Base-by-base conservation (phyloP, 1,284 basidiomycete species). In the Malassezia obtusa region DNA sequence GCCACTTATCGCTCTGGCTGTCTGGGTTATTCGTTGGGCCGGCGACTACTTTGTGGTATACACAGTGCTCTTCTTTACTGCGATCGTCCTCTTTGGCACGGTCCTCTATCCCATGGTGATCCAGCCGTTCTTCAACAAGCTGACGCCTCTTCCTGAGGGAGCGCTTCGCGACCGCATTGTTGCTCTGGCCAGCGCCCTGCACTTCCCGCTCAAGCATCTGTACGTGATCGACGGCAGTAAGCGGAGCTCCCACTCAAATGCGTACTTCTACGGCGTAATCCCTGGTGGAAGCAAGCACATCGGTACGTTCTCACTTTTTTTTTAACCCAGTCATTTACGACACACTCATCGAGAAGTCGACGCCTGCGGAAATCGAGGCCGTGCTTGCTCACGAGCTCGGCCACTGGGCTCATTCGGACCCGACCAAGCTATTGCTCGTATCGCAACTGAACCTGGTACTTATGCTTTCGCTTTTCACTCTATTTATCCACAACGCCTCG, bases 181-280 rank as follows among this genome's bases (percentile, higher is more conserved):
- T 0, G 63, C 65, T 19, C 62, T 73, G 1, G 71, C 71, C 4
- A 46, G 52, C 3, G 57, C 63, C 21, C 84, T 98, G 68, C 82
- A 84, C 53, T 98, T 98, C 81, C 92, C 92, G 0, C 79, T 96
- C 57, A 92, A 85, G 74, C 85, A 94, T 73, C 76, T 98, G 56
- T 96, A 94, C 75, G 89, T 95, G 71, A 95, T 96, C 65, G 92
- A 98, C 70, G 92, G 94, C 25, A 89, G 86, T 52, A 94, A 92
- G 78, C 83, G 92, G 49, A 89, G 85, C 72, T 85, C 86, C 2
- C 92, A 96, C 76, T 87, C 85, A 60, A 96, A 95, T 63, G 90
- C 91, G 41, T 78, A 68, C 71, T 77, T 76, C 33, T 65, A 63
- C 38, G 73, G 71, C 30, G 60, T 71, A 19, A 55, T 72, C 8